Base-by-base conservation (phyloP, 352 stramenopile genomes). In the Globisporangium barbulae region DNA sequence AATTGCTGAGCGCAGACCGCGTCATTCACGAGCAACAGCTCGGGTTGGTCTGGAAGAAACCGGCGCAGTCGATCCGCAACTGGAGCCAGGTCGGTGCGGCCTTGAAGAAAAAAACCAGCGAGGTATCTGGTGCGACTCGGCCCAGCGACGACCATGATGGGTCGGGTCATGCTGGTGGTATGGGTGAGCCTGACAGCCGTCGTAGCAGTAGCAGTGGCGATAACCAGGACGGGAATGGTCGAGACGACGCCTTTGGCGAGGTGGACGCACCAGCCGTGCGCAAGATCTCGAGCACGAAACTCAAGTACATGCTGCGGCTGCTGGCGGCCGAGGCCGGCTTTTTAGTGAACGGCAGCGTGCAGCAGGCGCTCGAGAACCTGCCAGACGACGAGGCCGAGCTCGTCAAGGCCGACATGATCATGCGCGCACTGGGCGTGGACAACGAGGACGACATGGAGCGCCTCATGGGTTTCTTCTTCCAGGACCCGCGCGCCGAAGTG, bases 11-110 rank as follows among this genome's bases (percentile, higher is more conserved):
- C 39, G 91, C 91, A 0, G 91, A 98, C 64, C 76, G 80, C 48
- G 86, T 98, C 60, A 91, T 98, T 56, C 81, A 96, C 56, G 87
- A 97, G 59, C 93, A 98, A 68, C 82, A 95, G 62, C 81, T 98
- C n/a, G 93, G 93, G 9, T 75, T 94, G 33, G 63, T 58, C 7
- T 98, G 90, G 90, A 68, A 71, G 41, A 66, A 77, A 2, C 91
- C 91, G 5, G 58, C 64, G 0, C 71, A 78, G 28, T 80, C 79
- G 7, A 91, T 87, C 44, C 72, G 67, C 8, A 73, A 75, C 47
- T 89, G 81, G 73, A 76, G 73, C 42, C 72, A 85, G 33, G 61
- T 74, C 2, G 68, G 64, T 0, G 72, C 74, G 21, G 53, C 33
- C 12, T 74, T 69, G 41, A 76, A 65, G 49, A 79, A 76, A 33